Conservation (phyloP, 129 eudicot genomes). For the Gnaphalium uliginosum region DNA sequence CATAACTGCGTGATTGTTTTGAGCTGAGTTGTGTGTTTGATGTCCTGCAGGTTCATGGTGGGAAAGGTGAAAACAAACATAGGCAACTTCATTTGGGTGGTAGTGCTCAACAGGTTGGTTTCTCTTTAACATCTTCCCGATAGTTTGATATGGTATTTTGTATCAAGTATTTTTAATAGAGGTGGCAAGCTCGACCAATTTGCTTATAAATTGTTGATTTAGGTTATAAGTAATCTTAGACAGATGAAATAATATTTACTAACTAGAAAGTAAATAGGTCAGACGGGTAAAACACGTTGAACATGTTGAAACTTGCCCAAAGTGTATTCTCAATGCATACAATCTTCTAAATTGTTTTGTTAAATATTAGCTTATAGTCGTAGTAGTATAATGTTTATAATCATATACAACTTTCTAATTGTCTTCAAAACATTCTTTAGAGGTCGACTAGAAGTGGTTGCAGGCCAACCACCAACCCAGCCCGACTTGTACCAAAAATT, state of each 20-base stretch:
- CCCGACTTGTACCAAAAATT: no score
- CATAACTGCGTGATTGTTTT: constrained; percentile 7
- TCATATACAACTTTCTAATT: not conserved
- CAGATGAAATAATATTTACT: no score
- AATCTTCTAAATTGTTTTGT: not conserved
- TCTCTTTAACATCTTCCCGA: not conserved
- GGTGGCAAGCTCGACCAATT: not conserved
- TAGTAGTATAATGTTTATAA: not conserved
- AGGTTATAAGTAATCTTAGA: not conserved
- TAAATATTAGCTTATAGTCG: not conserved
- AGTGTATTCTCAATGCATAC: not conserved
- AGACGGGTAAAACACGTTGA: not conserved
- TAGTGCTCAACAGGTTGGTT: constrained; percentile 73
- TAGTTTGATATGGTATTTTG: constrained; percentile 2
- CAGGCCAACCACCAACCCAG: no score
- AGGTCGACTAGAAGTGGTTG: no score
- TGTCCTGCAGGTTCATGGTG: constrained; percentile 76
- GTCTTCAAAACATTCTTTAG: not conserved
- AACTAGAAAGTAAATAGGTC: no score
- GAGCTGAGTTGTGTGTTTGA: constrained; percentile 10
- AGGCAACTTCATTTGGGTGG: constrained; percentile 93
- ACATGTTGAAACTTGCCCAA: not conserved
- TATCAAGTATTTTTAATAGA: not conserved
- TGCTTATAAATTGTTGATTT: not conserved
- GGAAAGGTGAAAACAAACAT: constrained; percentile 86